Evolutionary conservation across 257 asterid species (phyloP), one percentile per base, ranked within the genome.

Genomic region (Schizonepeta tenuifolia): DNA sequence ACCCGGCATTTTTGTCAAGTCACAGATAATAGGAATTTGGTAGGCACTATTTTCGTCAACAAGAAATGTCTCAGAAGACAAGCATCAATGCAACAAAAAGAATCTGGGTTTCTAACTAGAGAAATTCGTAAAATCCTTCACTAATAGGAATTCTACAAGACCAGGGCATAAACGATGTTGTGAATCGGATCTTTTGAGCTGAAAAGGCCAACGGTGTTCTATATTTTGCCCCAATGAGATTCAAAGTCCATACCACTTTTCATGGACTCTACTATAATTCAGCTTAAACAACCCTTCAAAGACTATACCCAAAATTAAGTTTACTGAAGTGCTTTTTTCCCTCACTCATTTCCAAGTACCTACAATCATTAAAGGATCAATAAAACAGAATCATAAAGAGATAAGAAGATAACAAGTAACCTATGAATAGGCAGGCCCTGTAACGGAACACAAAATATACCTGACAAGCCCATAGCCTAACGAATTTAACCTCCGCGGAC

Each of bases 131-230:
- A 75, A 81, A 89, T 70, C 87, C 92, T 81, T 89, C 90, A 75
- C 86, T 80, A 63, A 87, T 78, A 64, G 94, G 83, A 54, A 89
- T 84, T 79, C 84, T 89, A 86, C 86, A 84, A 72, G 90, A 86
- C 96, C 96, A 86, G 71, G 90, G 89, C 86, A 89, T 82, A 74
- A 86, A 83, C 51, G 90, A 82, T 60, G 87, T 83, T 22, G 84
- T 76, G 20, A 85, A 86, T 65, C 73, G 83, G 58, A 85, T 83
- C 20, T 72, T 78, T 84, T 84, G 86, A 68, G 86, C 83, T 35
- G 84, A 74, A 75, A 82, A 84, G 78, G 85, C 81, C 58, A 78
- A 85, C 10, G 82, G 78, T 65, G 70, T 79, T 54, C 86, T 79
- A 75, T 84, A 85, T 66, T 78, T 83, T 47, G 72, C 76, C 89